A percentile compares a stretch with the other conserved stretches of the same genome.
These are phyloP conservation scores for Cercospora zeae-maydis DNA, from an alignment of 2,329 filamentous ascomycete genomes.

Conservation along the genomic window DNA sequence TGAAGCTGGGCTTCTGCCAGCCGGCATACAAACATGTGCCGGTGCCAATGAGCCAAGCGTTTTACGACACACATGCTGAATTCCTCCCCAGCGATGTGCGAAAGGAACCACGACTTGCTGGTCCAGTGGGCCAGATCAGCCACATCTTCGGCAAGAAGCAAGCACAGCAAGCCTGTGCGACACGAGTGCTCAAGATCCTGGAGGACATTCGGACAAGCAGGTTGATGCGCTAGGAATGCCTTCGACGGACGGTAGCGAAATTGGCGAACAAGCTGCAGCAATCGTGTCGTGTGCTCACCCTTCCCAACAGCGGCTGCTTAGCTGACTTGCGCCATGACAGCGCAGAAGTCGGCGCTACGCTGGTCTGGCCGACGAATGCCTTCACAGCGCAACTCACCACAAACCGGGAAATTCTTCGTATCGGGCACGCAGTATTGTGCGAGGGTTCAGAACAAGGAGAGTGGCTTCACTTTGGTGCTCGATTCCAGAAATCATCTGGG, in stretches of 20 bases:
- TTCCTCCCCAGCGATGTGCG: conserved; percentile 31
- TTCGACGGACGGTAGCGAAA: not conserved
- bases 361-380: too few species aligned
- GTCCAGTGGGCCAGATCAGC: conserved; percentile 42
- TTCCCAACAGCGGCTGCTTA: not conserved
- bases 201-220: conserved; percentile 31
- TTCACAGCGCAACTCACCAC: not conserved
- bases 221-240: not conserved
- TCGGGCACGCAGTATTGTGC: not conserved
- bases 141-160: conserved; percentile 49
- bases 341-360: not conserved
- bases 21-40: conserved; percentile 24
- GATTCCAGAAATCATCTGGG: not conserved
- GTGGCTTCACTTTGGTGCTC: not conserved
- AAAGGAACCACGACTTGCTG: conserved; percentile 30
- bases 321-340: not conserved
- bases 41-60: conserved; percentile 22
- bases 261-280: not conserved
- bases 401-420: not conserved
- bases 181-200: conserved; percentile 40
- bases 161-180: conserved; percentile 50
- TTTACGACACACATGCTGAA: conserved; percentile 38
- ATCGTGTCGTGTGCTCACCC: not conserved
- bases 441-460: too few species aligned
- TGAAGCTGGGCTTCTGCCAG: conserved; percentile 26